phyloP scores from a whole-genome alignment of 805 yeast genomes.

The Blastobotrys parvus region DNA sequence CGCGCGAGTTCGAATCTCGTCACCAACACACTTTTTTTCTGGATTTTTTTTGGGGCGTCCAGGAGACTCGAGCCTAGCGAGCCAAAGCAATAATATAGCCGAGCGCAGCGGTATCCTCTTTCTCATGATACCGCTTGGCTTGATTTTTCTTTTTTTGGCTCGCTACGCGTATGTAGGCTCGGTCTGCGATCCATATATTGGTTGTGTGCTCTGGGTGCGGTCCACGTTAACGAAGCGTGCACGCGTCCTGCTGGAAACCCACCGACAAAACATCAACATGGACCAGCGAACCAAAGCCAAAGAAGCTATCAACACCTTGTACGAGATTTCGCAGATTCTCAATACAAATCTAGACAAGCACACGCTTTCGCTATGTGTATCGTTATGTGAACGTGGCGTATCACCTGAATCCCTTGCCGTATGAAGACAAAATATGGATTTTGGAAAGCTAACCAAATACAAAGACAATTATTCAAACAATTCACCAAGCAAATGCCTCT shows the following conservation, averaged over 20 bases:
- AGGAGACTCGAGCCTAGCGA: neutral
- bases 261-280: no score
- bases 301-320: conserved; percentile 6
- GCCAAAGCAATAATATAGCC: no score
- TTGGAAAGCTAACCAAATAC: neutral
- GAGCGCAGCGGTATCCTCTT: no score
- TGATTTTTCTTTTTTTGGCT: no score
- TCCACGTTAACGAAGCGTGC: no score
- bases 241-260: no score
- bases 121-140: no score
- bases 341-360: conserved; percentile 22
- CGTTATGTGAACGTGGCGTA: conserved; percentile 26
- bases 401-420: conserved; percentile 25
- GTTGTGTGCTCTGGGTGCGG: no score
- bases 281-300: neutral
- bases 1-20: neutral
- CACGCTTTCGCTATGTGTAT: conserved; percentile 19
- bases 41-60: neutral
- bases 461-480: neutral
- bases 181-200: no score
- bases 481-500: conserved; percentile 30
- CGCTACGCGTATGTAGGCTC: no score
- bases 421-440: conserved; percentile 5
- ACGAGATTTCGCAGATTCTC: conserved; percentile 26
- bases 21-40: neutral